Base-by-base conservation (phyloP, 129 eudicot genomes). In the Rutidosis leptorrhynchoides region DNA sequence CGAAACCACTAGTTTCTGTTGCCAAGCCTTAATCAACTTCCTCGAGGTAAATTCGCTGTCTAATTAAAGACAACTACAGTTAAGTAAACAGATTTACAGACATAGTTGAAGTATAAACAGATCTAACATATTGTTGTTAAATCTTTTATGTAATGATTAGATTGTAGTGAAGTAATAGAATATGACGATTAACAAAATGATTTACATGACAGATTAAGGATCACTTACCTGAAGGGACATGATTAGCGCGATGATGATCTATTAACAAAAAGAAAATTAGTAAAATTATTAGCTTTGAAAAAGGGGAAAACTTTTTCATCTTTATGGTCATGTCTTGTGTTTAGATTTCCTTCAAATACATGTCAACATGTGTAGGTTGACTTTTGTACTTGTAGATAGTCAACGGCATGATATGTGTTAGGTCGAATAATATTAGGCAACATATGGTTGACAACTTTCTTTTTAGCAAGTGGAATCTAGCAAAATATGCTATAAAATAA, bases 11-110 rank as follows among this genome's bases (percentile, higher is more conserved):
- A 40, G 21, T 22, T 15, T 37, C 15, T 62, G 32, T 6, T 62
- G 49, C 68, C 68, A 62, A 62, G 53, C 68, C n/a, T 25, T 32
- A 56, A 56, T 56, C 62, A 56, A 12, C 62, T 56, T 56, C 62
- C 62, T 25, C 19, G 62, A 25, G 53, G 21, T 46, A 16, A 16
- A 46, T 7, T 16, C 21, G 16, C 5, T 46, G 20, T 46, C 53
- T 37, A 37, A 37, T 37, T 37, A 2, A 14, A 37, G 15, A 37
- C 10, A 37, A 11, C 15, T 10, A 37, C 21, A 46, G 7, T 46
- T 46, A 45, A 45, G 7, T 45, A 5, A n/a, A n/a, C 53, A 16
- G 7, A n/a, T 46, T 46, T 12, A 3, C n/a, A n/a, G 8, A 46
- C 53, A 46, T 46, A 46, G n/a, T 42, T 46, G 53, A 46, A 46